phyloP scores from a whole-genome alignment of 2,329 filamentous ascomycete species.

The Trichoderma sp. region DNA sequence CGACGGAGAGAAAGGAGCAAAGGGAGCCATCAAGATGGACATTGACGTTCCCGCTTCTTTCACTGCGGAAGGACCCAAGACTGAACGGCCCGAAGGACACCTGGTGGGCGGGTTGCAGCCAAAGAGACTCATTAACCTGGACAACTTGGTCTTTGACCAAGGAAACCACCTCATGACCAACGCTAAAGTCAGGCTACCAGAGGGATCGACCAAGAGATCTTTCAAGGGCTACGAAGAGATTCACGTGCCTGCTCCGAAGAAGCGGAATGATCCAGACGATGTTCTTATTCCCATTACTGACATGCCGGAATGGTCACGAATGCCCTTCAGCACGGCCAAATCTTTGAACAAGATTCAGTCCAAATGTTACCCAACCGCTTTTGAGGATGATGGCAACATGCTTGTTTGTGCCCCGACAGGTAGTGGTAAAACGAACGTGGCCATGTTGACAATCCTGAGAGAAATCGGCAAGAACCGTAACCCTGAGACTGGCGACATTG shows the following conservation, averaged over 20 bases:
- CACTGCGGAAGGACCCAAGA: slow-evolving; percentile 49
- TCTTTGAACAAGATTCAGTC: slow-evolving; percentile 95
- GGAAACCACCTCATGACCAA: slow-evolving; percentile 99
- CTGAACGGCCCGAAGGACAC: slow-evolving; percentile 64
- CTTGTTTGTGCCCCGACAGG: slow-evolving; percentile 96
- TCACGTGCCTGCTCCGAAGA: slow-evolving; percentile 91
- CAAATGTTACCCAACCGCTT: slow-evolving; percentile 87
- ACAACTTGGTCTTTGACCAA: slow-evolving; percentile 96
- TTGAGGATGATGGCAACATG: slow-evolving; percentile 95
- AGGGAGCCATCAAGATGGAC: slow-evolving; percentile 93
- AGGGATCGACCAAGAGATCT: slow-evolving; percentile 90
- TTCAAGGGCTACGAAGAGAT: slow-evolving; percentile 99
- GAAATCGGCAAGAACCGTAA: slow-evolving; percentile 97
- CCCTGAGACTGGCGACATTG: slow-evolving; percentile 85
- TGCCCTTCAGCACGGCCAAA: slow-evolving; percentile 82
- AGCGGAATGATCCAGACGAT: slow-evolving; percentile 78
- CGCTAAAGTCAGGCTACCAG: slow-evolving; percentile 86
- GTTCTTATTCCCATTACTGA: slow-evolving; percentile 80
- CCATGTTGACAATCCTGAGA: slow-evolving; percentile 93
- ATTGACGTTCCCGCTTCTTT: slow-evolving; percentile 71
- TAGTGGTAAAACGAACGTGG: slow-evolving; percentile 97
- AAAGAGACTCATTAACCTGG: slow-evolving; percentile 84
- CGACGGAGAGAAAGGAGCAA: slow-evolving; percentile 60
- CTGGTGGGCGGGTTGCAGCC: slow-evolving; percentile 84
- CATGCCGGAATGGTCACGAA: slow-evolving; percentile 88